Percentiles rank a stretch among this genome's conserved stretches.
These are phyloP conservation scores for Macrophomina pseudophaseolina DNA, from an alignment of 2,329 filamentous ascomycete genomes.

Conservation along the genomic window DNA sequence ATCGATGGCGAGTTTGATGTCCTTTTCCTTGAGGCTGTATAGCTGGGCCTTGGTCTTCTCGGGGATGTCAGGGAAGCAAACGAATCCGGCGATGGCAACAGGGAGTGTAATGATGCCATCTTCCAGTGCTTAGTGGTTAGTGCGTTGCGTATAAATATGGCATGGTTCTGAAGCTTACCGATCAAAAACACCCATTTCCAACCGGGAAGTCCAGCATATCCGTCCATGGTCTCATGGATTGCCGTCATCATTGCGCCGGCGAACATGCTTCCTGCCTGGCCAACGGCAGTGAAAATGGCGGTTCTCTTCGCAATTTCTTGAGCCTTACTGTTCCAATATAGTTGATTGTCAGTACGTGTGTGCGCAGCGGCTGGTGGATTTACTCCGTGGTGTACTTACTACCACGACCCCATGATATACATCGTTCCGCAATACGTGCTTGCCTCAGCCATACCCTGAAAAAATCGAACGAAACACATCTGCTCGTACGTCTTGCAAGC, in stretches of 20 bases:
- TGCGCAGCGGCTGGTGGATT: too few species aligned
- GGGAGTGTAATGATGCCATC: slow-evolving; percentile 39
- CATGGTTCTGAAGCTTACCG: slow-evolving; percentile 28
- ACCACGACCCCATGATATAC: slow-evolving; percentile 39
- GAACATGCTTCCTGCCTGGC: slow-evolving; percentile 40
- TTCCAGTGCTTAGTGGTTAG: slow-evolving; percentile 29
- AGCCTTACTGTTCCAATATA: slow-evolving; percentile 31
- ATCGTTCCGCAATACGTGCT: slow-evolving; percentile 39
- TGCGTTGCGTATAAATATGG: too few species aligned
- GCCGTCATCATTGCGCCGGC: slow-evolving; percentile 42
- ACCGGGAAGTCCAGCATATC: slow-evolving; percentile 32
- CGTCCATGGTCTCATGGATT: slow-evolving; percentile 36
- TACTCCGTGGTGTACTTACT: slow-evolving; percentile 31
- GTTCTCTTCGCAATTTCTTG: slow-evolving; percentile 38
- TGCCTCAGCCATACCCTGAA: slow-evolving; percentile 38
- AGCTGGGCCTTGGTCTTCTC: slow-evolving; percentile 33
- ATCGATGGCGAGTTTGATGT: slow-evolving; percentile 35
- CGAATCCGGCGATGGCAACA: slow-evolving; percentile 37
- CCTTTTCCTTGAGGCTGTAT: slow-evolving; percentile 35
- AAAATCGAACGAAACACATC: slow-evolving; percentile 36
- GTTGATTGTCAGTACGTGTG: too few species aligned
- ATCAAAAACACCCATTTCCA: slow-evolving; percentile 41
- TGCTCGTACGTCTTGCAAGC: slow-evolving; percentile 37
- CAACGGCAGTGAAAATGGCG: slow-evolving; percentile 38
- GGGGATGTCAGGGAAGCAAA: slow-evolving; percentile 38